phyloP scores from a whole-genome alignment of 306 rosid species.

The Crataegus laevigata region DNA sequence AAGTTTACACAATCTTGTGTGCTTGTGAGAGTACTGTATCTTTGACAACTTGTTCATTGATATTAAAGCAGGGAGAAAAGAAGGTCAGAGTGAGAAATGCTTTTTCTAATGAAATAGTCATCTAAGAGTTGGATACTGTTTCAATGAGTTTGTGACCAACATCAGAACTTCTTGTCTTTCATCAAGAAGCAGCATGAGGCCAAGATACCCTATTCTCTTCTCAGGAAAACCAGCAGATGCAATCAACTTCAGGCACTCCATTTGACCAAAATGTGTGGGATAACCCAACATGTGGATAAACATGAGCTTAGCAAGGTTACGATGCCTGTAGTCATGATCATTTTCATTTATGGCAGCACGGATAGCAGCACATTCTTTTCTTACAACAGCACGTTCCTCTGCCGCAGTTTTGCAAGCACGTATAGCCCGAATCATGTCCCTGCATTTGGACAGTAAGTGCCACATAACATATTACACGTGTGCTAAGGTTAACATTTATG shows the following conservation, averaged over 20 bases:
- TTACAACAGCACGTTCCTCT: slow-evolving; percentile 92
- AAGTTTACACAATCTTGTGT: slow-evolving; percentile 11
- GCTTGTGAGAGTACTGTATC: slow-evolving; percentile 16
- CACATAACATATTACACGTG: not conserved
- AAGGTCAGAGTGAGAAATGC: not conserved
- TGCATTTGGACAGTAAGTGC: slow-evolving; percentile 29
- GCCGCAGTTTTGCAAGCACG: slow-evolving; percentile 99
- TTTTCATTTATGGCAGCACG: slow-evolving; percentile 89
- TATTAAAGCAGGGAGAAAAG: not conserved
- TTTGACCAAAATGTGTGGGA: slow-evolving; percentile 99
- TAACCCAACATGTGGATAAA: slow-evolving; percentile 99
- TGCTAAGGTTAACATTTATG: not conserved
- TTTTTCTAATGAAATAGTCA: slow-evolving; percentile 9
- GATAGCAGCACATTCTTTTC: slow-evolving; percentile 99
- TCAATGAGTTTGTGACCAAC: slow-evolving; percentile 95
- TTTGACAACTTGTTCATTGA: slow-evolving; percentile 4
- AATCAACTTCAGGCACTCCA: slow-evolving; percentile 95
- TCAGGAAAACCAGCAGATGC: slow-evolving; percentile 97
- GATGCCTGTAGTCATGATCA: slow-evolving; percentile 78
- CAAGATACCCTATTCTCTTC: slow-evolving; percentile 98
- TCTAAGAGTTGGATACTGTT: slow-evolving; percentile 81
- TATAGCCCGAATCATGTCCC: slow-evolving; percentile 99
- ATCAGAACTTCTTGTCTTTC: slow-evolving; percentile 99
- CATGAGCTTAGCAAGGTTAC: slow-evolving; percentile 97
- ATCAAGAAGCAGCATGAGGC: slow-evolving; percentile 98